phyloP scores from a whole-genome alignment of 345 rosid species.

The Trapa bicornis region DNA sequence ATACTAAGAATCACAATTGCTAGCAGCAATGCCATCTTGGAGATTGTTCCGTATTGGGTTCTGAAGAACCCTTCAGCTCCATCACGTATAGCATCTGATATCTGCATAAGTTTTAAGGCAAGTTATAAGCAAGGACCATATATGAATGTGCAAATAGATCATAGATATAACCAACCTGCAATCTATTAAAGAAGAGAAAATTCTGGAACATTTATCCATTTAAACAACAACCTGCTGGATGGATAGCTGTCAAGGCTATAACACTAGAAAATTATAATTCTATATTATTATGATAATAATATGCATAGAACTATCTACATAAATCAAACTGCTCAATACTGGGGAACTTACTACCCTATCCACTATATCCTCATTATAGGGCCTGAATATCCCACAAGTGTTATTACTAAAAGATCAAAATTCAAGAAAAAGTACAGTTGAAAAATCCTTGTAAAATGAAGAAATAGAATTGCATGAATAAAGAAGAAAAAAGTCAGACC shows the following conservation, averaged over 20 bases:
- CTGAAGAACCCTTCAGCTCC: constrained; percentile 99
- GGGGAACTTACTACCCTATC: background rate
- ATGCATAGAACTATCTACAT: background rate
- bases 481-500: background rate
- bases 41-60: constrained; percentile 92
- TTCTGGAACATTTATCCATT: background rate
- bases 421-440: background rate
- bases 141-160: background rate
- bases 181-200: background rate
- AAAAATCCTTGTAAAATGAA: background rate
- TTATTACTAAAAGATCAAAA: background rate
- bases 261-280: background rate
- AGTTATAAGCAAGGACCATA: constrained; percentile 12
- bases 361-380: background rate
- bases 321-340: background rate
- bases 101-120: constrained; percentile 37
- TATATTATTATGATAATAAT: background rate
- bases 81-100: constrained; percentile 98
- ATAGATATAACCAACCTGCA: background rate
- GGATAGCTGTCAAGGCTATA: background rate
- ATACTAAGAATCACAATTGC: constrained; percentile 78
- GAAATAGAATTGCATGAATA: background rate
- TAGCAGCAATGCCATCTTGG: constrained; percentile 89
- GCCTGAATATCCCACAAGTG: background rate
- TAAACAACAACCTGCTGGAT: background rate